phyloP scores from a whole-genome alignment of 2,329 filamentous ascomycete species.

The Septoria linicola region DNA sequence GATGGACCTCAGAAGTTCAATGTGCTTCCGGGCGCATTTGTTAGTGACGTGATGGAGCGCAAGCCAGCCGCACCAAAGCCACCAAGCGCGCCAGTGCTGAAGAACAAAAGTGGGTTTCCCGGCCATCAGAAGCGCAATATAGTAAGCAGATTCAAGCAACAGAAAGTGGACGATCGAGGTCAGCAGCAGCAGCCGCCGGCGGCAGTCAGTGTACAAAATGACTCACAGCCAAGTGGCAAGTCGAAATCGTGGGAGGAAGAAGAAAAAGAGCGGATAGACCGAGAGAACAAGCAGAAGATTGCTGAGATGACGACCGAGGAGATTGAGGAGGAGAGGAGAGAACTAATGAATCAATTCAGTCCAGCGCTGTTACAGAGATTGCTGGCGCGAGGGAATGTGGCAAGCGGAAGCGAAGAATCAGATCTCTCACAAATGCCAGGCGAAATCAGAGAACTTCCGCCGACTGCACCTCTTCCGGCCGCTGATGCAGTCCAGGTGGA shows the following conservation, averaged over 20 bases:
- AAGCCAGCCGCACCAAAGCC: constrained; percentile 58
- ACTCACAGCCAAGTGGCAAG: constrained; percentile 20
- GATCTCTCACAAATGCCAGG: constrained; percentile 33
- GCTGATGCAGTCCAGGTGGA: not conserved
- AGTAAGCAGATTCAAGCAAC: constrained; percentile 77
- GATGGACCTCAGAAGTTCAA: constrained; percentile 16
- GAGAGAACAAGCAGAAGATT: constrained; percentile 74
- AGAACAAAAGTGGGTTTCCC: constrained; percentile 71
- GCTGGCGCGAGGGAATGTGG: constrained; percentile 72
- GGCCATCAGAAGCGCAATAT: constrained; percentile 74
- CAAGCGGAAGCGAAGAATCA: constrained; percentile 56
- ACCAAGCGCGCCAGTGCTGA: constrained; percentile 61
- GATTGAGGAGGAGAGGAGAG: constrained; percentile 75
- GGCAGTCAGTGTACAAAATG: not conserved
- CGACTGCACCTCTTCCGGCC: not conserved
- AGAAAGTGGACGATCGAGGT: constrained; percentile 40
- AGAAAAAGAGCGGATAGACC: constrained; percentile 73
- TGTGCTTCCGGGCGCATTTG: constrained; percentile 44
- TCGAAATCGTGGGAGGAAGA: constrained; percentile 44
- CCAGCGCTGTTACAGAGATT: constrained; percentile 74
- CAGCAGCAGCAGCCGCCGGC: not conserved
- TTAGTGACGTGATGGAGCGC: constrained; percentile 80
- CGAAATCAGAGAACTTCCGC: not conserved
- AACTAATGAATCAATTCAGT: constrained; percentile 76
- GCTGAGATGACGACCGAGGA: constrained; percentile 77